A percentile compares a stretch with the other conserved stretches of the same genome.
phyloP scores from a whole-genome alignment of 1,284 basidiomycete species.

The Malassezia arunalokei region DNA sequence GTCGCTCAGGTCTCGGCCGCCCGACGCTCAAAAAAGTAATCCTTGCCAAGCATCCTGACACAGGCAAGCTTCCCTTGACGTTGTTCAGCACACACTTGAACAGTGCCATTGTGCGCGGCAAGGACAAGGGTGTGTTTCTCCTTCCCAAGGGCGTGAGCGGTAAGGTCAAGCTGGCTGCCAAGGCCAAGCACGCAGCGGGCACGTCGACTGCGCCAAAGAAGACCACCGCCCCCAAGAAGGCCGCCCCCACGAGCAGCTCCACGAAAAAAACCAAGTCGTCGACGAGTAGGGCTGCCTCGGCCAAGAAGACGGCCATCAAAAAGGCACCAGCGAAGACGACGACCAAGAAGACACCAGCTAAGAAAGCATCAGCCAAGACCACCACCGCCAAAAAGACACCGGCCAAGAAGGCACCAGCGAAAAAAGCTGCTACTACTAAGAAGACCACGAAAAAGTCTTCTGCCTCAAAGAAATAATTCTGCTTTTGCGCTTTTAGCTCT shows the following conservation, averaged over 20 bases:
- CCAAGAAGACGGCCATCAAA: conserved; percentile 13
- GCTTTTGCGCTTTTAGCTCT: no score
- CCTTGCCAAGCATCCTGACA: conserved; percentile 26
- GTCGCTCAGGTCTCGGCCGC: conserved; percentile 72
- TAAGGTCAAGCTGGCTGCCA: conserved; percentile 65
- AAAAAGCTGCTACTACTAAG: no score
- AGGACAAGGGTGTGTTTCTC: conserved; percentile 64
- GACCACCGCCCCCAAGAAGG: conserved; percentile 22
- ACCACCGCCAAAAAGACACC: background rate
- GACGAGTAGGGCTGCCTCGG: conserved; percentile 15
- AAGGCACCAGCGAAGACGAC: conserved; percentile 26
- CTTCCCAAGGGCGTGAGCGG: conserved; percentile 72
- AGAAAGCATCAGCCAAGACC: conserved; percentile 13
- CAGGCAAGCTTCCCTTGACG: conserved; percentile 45
- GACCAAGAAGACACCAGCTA: conserved; percentile 35
- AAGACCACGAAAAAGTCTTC: no score
- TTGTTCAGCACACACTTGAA: conserved; percentile 68
- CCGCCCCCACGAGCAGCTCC: conserved; percentile 23
- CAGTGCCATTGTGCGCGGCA: conserved; percentile 66
- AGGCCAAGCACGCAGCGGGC: conserved; percentile 49
- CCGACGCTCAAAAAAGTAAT: conserved; percentile 80
- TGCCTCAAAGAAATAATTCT: no score
- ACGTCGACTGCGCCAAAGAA: conserved; percentile 40
- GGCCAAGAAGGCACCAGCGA: background rate
- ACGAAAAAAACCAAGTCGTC: conserved; percentile 1